phyloP scores from a whole-genome alignment of 202 grass and related monocot genomes.

The Saccharum hybrid region DNA sequence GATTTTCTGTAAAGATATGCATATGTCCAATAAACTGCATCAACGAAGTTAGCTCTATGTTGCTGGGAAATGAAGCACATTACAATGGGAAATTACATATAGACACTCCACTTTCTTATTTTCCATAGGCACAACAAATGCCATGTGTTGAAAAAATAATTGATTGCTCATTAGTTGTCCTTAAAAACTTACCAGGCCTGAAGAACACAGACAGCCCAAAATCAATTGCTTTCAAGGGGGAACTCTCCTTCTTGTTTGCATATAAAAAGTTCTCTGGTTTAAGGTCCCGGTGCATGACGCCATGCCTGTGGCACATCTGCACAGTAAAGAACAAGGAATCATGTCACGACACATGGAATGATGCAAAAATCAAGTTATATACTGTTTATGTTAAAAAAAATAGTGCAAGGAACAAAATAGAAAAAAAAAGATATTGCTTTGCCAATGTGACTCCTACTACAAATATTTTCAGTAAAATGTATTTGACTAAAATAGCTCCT shows the following conservation, averaged over 20 bases:
- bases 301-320: conserved; percentile 73
- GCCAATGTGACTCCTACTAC: conserved; percentile 2
- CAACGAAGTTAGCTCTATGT: conserved; percentile 11
- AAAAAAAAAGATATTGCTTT: conserved; percentile 13
- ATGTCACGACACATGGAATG: conserved; percentile 27
- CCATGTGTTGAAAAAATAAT: conserved; percentile 13
- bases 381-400: not conserved
- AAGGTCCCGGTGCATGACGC: conserved; percentile 78
- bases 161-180: conserved; percentile 16
- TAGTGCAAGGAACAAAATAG: not conserved
- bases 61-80: conserved; percentile 29
- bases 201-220: conserved; percentile 84
- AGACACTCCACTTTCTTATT: conserved; percentile 15
- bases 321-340: conserved; percentile 12
- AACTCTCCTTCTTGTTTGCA: conserved; percentile 64
- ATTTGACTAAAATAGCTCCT: not conserved
- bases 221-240: conserved; percentile 81
- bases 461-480: conserved; percentile 14
- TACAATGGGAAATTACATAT: not conserved
- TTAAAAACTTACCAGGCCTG: conserved; percentile 62
- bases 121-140: conserved; percentile 1
- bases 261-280: conserved; percentile 85
- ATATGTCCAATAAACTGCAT: conserved; percentile 12
- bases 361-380: conserved; percentile 40
- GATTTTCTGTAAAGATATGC: not conserved